Base-by-base conservation (phyloP, 2,329 filamentous ascomycete genomes). In the Neopestalotiopsis sp. region DNA sequence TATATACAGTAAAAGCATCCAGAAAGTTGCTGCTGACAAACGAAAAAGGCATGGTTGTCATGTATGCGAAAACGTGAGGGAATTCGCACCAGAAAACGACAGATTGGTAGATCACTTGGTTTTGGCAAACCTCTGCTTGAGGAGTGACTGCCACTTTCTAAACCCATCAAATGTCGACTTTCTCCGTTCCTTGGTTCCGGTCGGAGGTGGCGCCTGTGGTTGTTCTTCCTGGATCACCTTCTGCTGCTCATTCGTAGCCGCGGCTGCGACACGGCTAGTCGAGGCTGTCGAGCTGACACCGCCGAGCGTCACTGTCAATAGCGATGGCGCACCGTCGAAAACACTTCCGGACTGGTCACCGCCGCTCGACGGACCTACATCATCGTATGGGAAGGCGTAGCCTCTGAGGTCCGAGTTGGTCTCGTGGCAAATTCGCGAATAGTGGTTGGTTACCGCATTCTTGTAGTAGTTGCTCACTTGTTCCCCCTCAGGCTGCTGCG, bases 371-470 rank as follows among this genome's bases (percentile, higher is more conserved):
- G 88, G 82, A 28, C 83, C 84, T 10, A 93, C 91, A 78, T 93
- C 91, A 75, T 93, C 91, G 75, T 92, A 93, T 0, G 91, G 89
- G 73, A 92, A 92, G 1, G 90, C 89, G 79, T 93, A 93, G 9
- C 91, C 91, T 63, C 84, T 83, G 9, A 87, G 83, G 75, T 90
- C 88, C 45, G 88, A 75, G 73, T 87, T 89, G 49, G 84, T 82
- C 70, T 83, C 85, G 78, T 93, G 91, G 70, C 90, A 87, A 71
- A 92, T 86, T 68, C 90, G 84, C 62, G 89, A 82, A 77, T 91
- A 93, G 77, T 93, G 90, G 78, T 93, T 92, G 57, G 90, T 91
- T 62, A 87, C 78, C 3, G 73, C 68, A 14, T 85, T 79, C 56
- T 77, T 72, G 78, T 92, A 92, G 76, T 90, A 92, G 9, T 75